Percentiles rank a stretch among this genome's conserved stretches.
Evolutionary conservation across 2,329 filamentous ascomycete species (phyloP).

Genomic region (Trichophyton verrucosum): DNA sequence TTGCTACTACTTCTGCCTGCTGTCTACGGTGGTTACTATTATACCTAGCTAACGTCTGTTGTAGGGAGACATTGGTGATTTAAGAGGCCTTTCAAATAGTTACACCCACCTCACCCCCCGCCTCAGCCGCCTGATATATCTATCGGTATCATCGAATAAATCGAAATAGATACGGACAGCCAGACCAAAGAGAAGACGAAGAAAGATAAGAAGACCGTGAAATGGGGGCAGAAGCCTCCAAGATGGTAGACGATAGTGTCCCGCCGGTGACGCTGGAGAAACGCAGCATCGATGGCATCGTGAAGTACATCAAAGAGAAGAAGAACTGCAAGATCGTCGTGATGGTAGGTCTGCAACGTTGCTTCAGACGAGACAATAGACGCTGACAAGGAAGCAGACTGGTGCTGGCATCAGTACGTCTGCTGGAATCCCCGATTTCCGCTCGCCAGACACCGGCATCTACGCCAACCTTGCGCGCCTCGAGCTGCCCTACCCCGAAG

Average conservation of each 20-base stretch:
- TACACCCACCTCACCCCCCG: no score
- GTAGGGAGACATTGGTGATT: no score
- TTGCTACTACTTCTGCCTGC: no score
- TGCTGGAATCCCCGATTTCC: constrained; percentile 76
- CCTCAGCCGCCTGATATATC: no score
- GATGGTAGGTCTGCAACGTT: constrained; percentile 41
- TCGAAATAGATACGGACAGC: not conserved
- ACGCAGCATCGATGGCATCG: constrained; percentile 60
- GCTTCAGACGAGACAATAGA: not conserved
- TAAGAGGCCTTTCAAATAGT: no score
- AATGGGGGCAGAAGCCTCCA: constrained; percentile 81
- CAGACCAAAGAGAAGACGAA: no score
- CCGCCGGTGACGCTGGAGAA: constrained; percentile 53
- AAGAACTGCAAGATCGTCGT: constrained; percentile 62
- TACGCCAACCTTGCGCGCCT: constrained; percentile 84
- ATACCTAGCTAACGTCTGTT: no score
- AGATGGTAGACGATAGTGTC: constrained; percentile 50
- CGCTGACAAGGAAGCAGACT: constrained; percentile 36
- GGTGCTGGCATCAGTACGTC: constrained; percentile 64
- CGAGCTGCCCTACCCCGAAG: constrained; percentile 77
- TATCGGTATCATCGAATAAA: not conserved
- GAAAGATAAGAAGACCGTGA: not conserved
- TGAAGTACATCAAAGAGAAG: constrained; percentile 65
- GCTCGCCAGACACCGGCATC: constrained; percentile 81
- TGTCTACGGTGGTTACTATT: no score